Evolutionary conservation across 2,329 filamentous ascomycete genomes (phyloP).

Genomic region (Herpotrichia juniperi): DNA sequence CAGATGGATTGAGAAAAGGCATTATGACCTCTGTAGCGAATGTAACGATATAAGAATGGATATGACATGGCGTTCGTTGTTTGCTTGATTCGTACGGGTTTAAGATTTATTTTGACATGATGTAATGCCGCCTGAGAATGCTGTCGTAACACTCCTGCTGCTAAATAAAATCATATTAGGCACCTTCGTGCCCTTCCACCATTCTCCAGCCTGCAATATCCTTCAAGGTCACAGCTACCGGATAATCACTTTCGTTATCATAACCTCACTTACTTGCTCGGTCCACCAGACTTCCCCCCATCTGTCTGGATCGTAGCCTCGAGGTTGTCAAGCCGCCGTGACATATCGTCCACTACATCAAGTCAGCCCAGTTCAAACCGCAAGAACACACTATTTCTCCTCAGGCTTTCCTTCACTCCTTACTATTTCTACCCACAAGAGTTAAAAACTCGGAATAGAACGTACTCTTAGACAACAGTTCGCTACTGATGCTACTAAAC

Average conservation of each 20-base stretch:
- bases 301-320: conserved; percentile 72
- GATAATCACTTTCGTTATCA: not conserved
- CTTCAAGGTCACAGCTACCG: not conserved
- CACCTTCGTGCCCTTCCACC: too few relatives aligned
- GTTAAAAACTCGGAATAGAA: conserved; percentile 13
- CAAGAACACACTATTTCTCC: not conserved
- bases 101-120: not conserved
- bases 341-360: conserved; percentile 90
- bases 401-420: not conserved
- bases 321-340: conserved; percentile 79
- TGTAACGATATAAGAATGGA: conserved; percentile 23
- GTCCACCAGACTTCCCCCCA: conserved; percentile 34
- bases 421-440: not conserved
- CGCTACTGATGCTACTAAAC: conserved; percentile 81
- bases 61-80: conserved; percentile 8
- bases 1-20: not conserved
- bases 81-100: not conserved
- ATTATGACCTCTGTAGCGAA: conserved; percentile 8
- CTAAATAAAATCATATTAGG: too few relatives aligned
- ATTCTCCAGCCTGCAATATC: too few relatives aligned
- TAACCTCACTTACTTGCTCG: conserved; percentile 23
- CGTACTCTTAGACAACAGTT: conserved; percentile 88
- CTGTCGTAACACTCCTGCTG: too few relatives aligned
- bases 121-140: too few relatives aligned
- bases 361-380: conserved; percentile 3